Percentiles rank a stretch among this genome's conserved stretches.
phyloP scores from a whole-genome alignment of 768 basidiomycete species.

The Pisolithus tinctorius region DNA sequence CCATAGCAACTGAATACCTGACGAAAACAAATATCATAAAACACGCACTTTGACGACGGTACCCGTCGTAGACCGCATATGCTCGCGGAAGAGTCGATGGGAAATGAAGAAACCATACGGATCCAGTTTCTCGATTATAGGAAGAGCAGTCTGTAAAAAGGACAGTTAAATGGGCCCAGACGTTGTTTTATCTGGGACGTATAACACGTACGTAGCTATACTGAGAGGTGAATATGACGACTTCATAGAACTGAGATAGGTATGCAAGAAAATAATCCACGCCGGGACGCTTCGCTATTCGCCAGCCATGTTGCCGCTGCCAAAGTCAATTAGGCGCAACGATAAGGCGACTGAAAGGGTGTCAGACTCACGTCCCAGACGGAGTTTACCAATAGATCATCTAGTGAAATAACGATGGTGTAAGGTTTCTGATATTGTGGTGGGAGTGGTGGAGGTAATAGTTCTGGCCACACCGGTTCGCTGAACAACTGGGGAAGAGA shows the following conservation, averaged over 20 bases:
- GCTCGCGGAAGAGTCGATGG: conserved; percentile 90
- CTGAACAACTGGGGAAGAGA: conserved; percentile 63
- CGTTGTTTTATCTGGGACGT: background rate
- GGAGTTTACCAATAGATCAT: conserved; percentile 86
- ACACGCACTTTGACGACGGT: conserved; percentile 71
- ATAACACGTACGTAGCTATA: conserved; percentile 69
- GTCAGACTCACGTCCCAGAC: conserved; percentile 84
- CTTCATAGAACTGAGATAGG: conserved; percentile 96
- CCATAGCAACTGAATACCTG: background rate
- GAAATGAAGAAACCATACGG: conserved; percentile 85
- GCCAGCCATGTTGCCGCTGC: conserved; percentile 90
- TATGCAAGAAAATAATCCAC: conserved; percentile 98
- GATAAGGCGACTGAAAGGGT: background rate
- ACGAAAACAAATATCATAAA: background rate
- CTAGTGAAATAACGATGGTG: conserved; percentile 85
- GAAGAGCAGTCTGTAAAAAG: conserved; percentile 67
- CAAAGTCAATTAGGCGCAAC: background rate
- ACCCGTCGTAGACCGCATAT: conserved; percentile 77
- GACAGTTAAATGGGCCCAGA: background rate
- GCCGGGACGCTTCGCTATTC: conserved; percentile 95
- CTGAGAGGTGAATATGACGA: conserved; percentile 92
- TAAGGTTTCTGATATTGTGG: conserved; percentile 83
- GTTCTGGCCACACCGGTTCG: conserved; percentile 88
- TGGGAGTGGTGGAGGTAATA: conserved; percentile 83
- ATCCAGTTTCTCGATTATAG: conserved; percentile 90